Evolutionary conservation across 2,329 filamentous ascomycete species (phyloP), one percentile per base, ranked within the genome.

Genomic region (Colletotrichum gigasporum): DNA sequence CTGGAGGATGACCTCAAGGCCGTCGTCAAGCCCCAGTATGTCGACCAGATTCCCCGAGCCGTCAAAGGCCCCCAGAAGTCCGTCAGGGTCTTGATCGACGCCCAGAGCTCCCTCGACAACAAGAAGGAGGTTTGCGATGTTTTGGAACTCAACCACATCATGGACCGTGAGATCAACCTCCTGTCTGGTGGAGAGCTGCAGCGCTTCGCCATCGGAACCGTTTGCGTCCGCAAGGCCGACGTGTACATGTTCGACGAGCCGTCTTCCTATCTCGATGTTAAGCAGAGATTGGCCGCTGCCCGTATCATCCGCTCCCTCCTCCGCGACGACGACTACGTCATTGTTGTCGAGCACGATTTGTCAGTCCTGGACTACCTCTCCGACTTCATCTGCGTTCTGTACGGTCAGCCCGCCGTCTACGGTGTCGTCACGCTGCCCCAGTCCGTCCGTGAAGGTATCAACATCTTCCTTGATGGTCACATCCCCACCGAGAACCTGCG

Each of bases 201-300:
- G 81, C 91, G 96, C 80, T 99, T 99, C 73, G 96, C 96, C 72
- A 97, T 99, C 71, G 96, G 92, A 73, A 92, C 95, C 53, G 94
- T 97, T 68, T 97, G 94, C 74, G 94, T 98, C 20, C 95, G 98
- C 78, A 90, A 97, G 74, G 95, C 95, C 71, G 96, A 99, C 78
- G 93, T 97, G 10, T 99, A 99, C 86, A 98, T 99, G 96, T 99
- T 99, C 74, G 96, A 99, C 79, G 96, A 99, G 83, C 96, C 96
- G 16, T 98, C 95, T 39, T 99, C 96, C 35, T 99, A 97, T 80
- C 88, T 99, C 63, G 96, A 99, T 91, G 96, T 99, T 76, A 98
- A 98, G 87, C 96, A 99, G 82, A 92, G 96, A 90, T 84, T 99
- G 70, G 92, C 91, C 71, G 96, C 96, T 68, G 95, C 93, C 72